phyloP scores from a whole-genome alignment of 345 rosid genomes.

The Eucalyptus lansdowneana region DNA sequence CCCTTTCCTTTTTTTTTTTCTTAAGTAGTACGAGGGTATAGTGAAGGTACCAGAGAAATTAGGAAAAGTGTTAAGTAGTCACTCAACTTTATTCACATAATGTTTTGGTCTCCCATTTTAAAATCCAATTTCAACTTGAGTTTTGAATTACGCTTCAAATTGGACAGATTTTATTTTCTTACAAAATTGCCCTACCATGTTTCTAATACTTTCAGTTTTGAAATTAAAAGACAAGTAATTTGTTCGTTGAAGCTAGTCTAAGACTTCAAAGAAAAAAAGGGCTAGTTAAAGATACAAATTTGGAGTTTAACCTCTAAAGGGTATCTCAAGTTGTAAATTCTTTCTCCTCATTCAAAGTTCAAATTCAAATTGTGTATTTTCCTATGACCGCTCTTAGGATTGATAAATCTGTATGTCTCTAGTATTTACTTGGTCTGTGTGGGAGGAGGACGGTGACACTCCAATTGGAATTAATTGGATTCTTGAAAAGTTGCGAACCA shows the following conservation, averaged over 20 bases:
- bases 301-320: not conserved
- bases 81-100: not conserved
- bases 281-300: not conserved
- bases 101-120: not conserved
- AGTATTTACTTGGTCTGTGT: not conserved
- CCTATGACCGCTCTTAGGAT: not conserved
- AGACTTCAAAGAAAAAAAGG: not conserved
- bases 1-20: not conserved
- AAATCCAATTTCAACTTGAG: not conserved
- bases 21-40: not conserved
- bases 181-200: not conserved
- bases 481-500: not conserved
- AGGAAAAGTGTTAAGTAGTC: not conserved
- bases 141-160: not conserved
- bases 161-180: not conserved
- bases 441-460: not conserved
- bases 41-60: not conserved
- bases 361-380: not conserved
- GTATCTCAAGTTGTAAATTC: not conserved
- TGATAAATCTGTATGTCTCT: not conserved
- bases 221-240: not conserved
- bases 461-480: not conserved
- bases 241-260: not conserved
- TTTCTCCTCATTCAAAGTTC: not conserved
- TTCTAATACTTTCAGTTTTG: not conserved